Base-by-base conservation (phyloP, 1,284 basidiomycete genomes). In the Irpex sp. region DNA sequence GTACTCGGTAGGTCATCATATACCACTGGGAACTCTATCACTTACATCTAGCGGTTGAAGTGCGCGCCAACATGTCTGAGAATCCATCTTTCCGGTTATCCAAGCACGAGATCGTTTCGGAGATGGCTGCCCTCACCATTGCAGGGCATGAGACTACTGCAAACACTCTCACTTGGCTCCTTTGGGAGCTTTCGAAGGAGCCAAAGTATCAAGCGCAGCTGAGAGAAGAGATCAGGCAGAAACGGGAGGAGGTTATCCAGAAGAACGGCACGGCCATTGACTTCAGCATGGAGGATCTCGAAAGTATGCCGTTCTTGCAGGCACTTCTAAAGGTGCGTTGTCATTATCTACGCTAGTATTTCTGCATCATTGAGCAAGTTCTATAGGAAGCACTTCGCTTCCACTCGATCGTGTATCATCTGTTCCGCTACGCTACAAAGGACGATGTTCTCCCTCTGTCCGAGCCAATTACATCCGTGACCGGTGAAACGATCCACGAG, bases 381-480 rank as follows among this genome's bases (percentile, higher is more conserved):
- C 39, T 43, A 79, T 78, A 68, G n/a, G 76, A 79, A 0, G 70
- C 57, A 15, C 55, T 64, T 21, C 19, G 63, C 15, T 61, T 36
- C 60, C 59, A 64, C 31, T 36, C 59, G 6, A 64, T 64, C 37
- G 63, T 61, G 6, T 64, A 54, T 36, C 63, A 64, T 15, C 26
- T 64, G 43, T 8, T 43, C 13, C 54, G 63, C 5, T 36, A 15
- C 2, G 63, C 63, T 26, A 43, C 15, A 1, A 49, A 69, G 47
- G 79, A 83, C 65, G 77, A 83, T 35, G 67, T 80, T 17, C 66
- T 82, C 35, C 78, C 81, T 3, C 74, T 84, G 11, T 76, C 76
- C 6, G 72, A 69, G 37, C 79, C 82, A 2, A 73, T 82, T 11
- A 43, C 74, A 26, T 36, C 72, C 11, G 64, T 65, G 51, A 70